phyloP scores from a whole-genome alignment of 2,329 filamentous ascomycete species.

The Mycosphaerella sp. region DNA sequence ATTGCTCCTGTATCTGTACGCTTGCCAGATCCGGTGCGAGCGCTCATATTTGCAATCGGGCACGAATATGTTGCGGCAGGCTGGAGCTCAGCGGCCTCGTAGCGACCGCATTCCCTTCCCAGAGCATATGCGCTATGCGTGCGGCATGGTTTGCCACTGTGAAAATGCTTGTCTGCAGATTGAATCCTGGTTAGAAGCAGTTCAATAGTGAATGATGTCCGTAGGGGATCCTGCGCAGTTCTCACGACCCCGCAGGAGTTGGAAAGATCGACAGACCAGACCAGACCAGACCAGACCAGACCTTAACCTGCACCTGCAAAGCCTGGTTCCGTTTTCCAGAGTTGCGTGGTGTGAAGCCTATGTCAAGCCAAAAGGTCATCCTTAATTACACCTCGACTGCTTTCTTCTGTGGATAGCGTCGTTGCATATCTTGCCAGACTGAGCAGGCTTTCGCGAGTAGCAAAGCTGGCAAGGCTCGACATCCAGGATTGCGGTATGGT shows the following conservation, averaged over 20 bases:
- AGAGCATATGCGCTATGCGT: neutral
- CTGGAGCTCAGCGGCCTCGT: neutral
- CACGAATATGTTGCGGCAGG: neutral
- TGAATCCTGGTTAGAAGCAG: neutral
- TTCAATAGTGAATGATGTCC: neutral
- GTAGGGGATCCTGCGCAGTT: neutral
- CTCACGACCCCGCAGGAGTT: slow-evolving; percentile 6
- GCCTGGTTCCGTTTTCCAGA: neutral
- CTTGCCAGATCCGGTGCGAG: slow-evolving; percentile 18
- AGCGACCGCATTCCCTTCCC: neutral
- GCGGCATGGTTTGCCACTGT: neutral
- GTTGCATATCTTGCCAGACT: neutral
- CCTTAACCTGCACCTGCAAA: neutral
- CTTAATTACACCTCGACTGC: neutral
- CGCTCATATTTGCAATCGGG: slow-evolving; percentile 18
- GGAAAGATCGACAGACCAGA: slow-evolving; percentile 9
- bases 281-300: too few relatives aligned
- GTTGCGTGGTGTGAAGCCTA: slow-evolving; percentile 1
- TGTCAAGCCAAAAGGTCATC: slow-evolving; percentile 3
- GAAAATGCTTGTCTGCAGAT: neutral
- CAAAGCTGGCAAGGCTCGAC: neutral
- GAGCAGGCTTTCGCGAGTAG: neutral
- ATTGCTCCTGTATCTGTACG: slow-evolving; percentile 14
- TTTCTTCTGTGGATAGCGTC: neutral
- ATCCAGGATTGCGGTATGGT: neutral